Percentiles rank a stretch among this genome's conserved stretches.
Conservation (phyloP, 2,329 filamentous ascomycete genomes). For the Colletotrichum tabaci region DNA sequence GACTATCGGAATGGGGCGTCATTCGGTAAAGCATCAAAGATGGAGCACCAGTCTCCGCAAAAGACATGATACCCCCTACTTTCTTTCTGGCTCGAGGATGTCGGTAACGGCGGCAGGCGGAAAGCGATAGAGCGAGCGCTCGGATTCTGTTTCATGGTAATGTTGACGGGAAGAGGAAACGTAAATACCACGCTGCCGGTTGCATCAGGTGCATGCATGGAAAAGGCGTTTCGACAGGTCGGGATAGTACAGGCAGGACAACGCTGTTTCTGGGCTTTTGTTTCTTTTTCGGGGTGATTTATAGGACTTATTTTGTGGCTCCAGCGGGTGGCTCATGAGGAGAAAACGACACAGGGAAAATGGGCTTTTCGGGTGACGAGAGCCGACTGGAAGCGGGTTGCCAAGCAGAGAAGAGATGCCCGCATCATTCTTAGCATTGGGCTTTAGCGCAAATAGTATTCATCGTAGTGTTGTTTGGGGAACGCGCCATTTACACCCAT, state of each 20-base stretch:
- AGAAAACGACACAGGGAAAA: slow-evolving; percentile 1
- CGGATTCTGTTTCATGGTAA: slow-evolving; percentile 15
- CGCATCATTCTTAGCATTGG: slow-evolving; percentile 1
- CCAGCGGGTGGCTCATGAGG: slow-evolving; percentile 4
- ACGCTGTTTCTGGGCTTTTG: slow-evolving; percentile 16
- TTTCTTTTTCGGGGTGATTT: slow-evolving; percentile 11
- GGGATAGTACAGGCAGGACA: slow-evolving; percentile 12
- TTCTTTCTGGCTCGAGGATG: slow-evolving; percentile 8
- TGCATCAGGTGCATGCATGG: slow-evolving; percentile 41
- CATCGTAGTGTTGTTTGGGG: slow-evolving; percentile 23
- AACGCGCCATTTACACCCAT: not conserved
- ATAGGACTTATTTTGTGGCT: slow-evolving; percentile 8
- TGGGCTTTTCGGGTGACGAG: not conserved
- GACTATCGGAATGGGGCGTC: slow-evolving; percentile 84
- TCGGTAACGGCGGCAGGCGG: slow-evolving; percentile 6
- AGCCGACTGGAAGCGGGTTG: not conserved
- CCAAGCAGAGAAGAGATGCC: slow-evolving; percentile 2
- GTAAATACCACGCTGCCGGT: slow-evolving; percentile 39
- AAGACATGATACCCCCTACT: slow-evolving; percentile 6
- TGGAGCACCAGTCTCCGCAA: not conserved
- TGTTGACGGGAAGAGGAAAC: slow-evolving; percentile 22
- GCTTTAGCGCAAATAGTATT: slow-evolving; percentile 22
- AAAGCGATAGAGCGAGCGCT: slow-evolving; percentile 24
- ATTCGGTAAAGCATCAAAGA: slow-evolving; percentile 71
- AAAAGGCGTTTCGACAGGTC: slow-evolving; percentile 35